Evolutionary conservation across 805 yeast species (phyloP).

Genomic region (Candida insectorum): DNA sequence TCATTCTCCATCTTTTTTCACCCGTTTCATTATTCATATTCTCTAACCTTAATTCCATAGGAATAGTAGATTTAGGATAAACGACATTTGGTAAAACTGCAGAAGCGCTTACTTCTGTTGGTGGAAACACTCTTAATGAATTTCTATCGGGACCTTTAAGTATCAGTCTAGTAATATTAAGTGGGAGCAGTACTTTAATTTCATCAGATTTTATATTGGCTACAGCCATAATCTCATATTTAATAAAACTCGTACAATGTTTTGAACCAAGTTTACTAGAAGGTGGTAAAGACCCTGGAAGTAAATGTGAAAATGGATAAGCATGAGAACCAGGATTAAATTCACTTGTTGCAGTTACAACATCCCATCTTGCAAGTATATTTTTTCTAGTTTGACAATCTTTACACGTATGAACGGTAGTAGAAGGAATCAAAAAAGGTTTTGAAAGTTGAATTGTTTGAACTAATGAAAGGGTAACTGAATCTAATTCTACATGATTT

Average conservation of each 20-base stretch:
- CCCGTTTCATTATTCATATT: conserved; percentile 52
- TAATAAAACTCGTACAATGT: conserved; percentile 48
- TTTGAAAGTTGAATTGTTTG: conserved; percentile 66
- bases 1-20: conserved; percentile 84
- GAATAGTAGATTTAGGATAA: conserved; percentile 83
- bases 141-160: conserved; percentile 80
- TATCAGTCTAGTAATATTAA: conserved; percentile 73
- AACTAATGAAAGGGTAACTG: conserved; percentile 63
- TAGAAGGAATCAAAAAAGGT: conserved; percentile 61
- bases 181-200: conserved; percentile 51
- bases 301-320: conserved; percentile 85
- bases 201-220: conserved; percentile 30
- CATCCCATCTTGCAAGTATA: conserved; percentile 85
- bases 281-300: conserved; percentile 88
- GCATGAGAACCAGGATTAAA: conserved; percentile 71
- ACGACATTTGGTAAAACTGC: conserved; percentile 86
- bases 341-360: conserved; percentile 55
- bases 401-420: conserved; percentile 47
- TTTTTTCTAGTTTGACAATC: conserved; percentile 54
- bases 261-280: conserved; percentile 62
- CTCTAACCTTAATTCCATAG: conserved; percentile 78
- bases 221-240: conserved; percentile 73
- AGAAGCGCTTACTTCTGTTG: conserved; percentile 84
- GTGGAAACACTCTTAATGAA: conserved; percentile 90
- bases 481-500: conserved; percentile 40